These are phyloP conservation scores for Rosa persica DNA, from an alignment of 306 rosid species.

Conservation along the genomic window DNA sequence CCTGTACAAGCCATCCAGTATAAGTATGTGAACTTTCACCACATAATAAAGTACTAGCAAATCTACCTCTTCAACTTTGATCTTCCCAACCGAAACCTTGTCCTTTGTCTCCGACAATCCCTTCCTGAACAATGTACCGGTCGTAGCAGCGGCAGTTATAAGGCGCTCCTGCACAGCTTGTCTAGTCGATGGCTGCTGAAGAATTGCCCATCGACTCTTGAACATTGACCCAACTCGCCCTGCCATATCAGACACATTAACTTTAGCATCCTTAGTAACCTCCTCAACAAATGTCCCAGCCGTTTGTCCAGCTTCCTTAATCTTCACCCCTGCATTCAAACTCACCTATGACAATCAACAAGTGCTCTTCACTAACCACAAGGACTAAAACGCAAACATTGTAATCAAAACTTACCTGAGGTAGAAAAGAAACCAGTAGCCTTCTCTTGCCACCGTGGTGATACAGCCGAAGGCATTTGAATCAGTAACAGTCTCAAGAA, in stretches of 20 bases:
- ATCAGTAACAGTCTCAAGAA: slow-evolving; percentile 34
- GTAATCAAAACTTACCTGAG: slow-evolving; percentile 54
- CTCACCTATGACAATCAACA: slow-evolving; percentile 15
- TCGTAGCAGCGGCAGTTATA: slow-evolving; percentile 83
- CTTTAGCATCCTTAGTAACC: slow-evolving; percentile 87
- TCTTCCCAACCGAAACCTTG: slow-evolving; percentile 78
- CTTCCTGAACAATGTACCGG: slow-evolving; percentile 74
- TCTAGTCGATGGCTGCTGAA: slow-evolving; percentile 87
- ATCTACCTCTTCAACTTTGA: slow-evolving; percentile 92
- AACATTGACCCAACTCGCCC: slow-evolving; percentile 72
- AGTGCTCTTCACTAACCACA: background rate
- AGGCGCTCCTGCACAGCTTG: slow-evolving; percentile 92
- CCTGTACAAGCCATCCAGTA: background rate
- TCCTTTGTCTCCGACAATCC: slow-evolving; percentile 83
- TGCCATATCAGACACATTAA: slow-evolving; percentile 71
- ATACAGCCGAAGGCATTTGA: slow-evolving; percentile 72
- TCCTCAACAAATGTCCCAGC: slow-evolving; percentile 92
- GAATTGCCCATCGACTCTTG: slow-evolving; percentile 82
- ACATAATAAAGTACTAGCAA: slow-evolving; percentile 4
- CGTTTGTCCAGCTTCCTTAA: slow-evolving; percentile 83
- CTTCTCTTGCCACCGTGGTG: slow-evolving; percentile 90
- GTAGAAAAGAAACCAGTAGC: slow-evolving; percentile 87
- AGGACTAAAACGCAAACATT: background rate
- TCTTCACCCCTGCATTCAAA: slow-evolving; percentile 67
- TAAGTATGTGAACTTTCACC: background rate